Conservation (phyloP, 163 green algal species). For the Chloromonas sp. region DNA sequence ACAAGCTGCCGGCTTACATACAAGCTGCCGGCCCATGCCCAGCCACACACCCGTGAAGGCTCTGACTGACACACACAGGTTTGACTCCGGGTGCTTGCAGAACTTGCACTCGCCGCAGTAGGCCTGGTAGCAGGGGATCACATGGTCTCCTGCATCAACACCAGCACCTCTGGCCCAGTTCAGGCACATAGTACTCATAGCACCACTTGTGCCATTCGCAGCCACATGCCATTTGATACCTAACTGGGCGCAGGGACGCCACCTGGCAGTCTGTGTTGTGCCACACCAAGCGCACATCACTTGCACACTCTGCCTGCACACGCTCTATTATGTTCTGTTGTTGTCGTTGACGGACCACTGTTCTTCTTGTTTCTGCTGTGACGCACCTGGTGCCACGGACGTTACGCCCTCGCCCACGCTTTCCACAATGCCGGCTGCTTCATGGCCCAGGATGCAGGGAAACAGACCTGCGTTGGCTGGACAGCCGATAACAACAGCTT, state of each 20-base stretch:
- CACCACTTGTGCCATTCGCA: too few species aligned
- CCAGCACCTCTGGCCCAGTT: background rate
- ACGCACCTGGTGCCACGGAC: constrained; percentile 59
- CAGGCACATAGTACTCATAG: too few species aligned
- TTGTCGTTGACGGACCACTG: background rate
- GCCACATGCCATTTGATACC: too few species aligned
- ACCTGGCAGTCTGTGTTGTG: too few species aligned
- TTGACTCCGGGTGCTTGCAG: constrained; percentile 90
- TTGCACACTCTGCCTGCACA: too few species aligned
- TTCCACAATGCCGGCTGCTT: constrained; percentile 89
- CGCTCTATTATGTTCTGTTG: too few species aligned
- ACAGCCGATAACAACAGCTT: constrained; percentile 8
- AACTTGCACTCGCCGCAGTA: constrained; percentile 89
- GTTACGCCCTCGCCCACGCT: constrained; percentile 91
- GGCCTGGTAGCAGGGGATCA: constrained; percentile 95
- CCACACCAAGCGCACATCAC: too few species aligned
- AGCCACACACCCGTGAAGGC: constrained; percentile 61
- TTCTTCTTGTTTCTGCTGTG: background rate
- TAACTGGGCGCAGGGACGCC: too few species aligned
- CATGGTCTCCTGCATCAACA: constrained; percentile 74
- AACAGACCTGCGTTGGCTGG: constrained; percentile 88
- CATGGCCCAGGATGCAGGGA: constrained; percentile 95
- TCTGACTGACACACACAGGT: constrained; percentile 87
- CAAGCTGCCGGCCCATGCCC: too few species aligned
- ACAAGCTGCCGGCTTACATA: too few species aligned